Evolutionary conservation across 2,329 filamentous ascomycete genomes (phyloP).

Genomic region (Cercospora brassicicola): DNA sequence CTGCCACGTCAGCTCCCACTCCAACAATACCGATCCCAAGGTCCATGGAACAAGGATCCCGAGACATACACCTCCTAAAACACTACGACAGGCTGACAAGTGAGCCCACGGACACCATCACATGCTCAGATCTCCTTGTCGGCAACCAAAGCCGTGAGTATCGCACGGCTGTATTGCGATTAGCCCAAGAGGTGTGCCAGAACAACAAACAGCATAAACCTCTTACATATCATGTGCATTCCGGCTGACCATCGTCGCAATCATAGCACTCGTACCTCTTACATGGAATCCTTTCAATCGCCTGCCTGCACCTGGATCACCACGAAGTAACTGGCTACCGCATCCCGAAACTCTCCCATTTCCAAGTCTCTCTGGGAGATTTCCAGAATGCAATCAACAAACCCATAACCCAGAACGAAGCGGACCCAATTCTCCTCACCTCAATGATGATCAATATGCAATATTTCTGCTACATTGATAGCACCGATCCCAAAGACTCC

Average conservation of each 20-base stretch:
- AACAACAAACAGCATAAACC: neutral
- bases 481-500: conserved; percentile 4
- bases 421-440: conserved; percentile 17
- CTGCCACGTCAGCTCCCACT: neutral
- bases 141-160: conserved; percentile 7
- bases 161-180: conserved; percentile 12
- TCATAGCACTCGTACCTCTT: conserved; percentile 12
- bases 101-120: conserved; percentile 10
- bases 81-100: conserved; percentile 16
- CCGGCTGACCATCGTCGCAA: neutral
- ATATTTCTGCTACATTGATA: conserved; percentile 10
- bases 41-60: conserved; percentile 10
- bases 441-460: conserved; percentile 19
- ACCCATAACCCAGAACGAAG: conserved; percentile 10
- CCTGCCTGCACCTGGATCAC: conserved; percentile 12
- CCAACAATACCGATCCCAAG: conserved; percentile 2
- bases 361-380: conserved; percentile 11
- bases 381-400: conserved; percentile 17
- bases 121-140: conserved; percentile 15
- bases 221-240: neutral
- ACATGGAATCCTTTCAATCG: conserved; percentile 15
- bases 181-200: conserved; percentile 15
- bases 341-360: conserved; percentile 15
- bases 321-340: conserved; percentile 3
- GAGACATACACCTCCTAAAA: conserved; percentile 10